Percentiles rank a stretch among this genome's conserved stretches.
Evolutionary conservation across 2,329 filamentous ascomycete species (phyloP).

Genomic region (Nemania sp.): DNA sequence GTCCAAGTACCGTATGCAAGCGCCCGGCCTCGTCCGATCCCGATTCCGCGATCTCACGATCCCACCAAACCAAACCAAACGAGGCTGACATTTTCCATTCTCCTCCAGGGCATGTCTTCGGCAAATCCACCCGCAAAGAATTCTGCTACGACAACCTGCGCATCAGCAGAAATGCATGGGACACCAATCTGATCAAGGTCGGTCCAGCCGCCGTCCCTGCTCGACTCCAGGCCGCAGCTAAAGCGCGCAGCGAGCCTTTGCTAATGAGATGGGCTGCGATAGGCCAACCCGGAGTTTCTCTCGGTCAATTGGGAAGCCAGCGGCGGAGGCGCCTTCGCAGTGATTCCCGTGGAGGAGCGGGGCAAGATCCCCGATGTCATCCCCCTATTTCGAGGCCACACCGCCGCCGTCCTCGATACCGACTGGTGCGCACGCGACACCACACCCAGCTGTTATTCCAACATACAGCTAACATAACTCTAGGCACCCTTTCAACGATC

Average conservation of each 20-base stretch:
- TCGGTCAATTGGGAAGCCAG: slow-evolving; percentile 98
- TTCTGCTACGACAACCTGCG: slow-evolving; percentile 98
- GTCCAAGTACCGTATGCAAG: slow-evolving; percentile 66
- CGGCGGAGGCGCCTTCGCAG: slow-evolving; percentile 94
- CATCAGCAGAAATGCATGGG: slow-evolving; percentile 98
- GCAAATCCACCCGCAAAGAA: slow-evolving; percentile 92
- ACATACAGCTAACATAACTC: slow-evolving; percentile 36
- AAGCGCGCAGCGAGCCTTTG: slow-evolving; percentile 11
- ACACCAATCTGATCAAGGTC: slow-evolving; percentile 97
- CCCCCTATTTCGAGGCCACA: slow-evolving; percentile 94
- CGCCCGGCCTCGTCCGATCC: slow-evolving; percentile 25
- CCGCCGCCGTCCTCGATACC: slow-evolving; percentile 74
- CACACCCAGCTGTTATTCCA: slow-evolving; percentile 1
- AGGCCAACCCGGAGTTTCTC: slow-evolving; percentile 95
- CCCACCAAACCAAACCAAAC: too few relatives aligned
- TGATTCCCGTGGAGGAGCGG: slow-evolving; percentile 86
- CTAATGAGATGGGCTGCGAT: slow-evolving; percentile 32
- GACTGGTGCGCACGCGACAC: slow-evolving; percentile 28
- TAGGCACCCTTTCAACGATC: slow-evolving; percentile 96
- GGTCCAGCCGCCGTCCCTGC: slow-evolving; percentile 1
- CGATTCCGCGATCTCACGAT: too few relatives aligned
- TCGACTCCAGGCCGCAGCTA: background rate
- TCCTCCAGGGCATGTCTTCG: slow-evolving; percentile 88
- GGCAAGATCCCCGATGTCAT: slow-evolving; percentile 91
- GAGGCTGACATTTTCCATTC: slow-evolving; percentile 35